Base-by-base conservation (phyloP, 371 early-diverging fungal genomes). In the Mortierella sp. region DNA sequence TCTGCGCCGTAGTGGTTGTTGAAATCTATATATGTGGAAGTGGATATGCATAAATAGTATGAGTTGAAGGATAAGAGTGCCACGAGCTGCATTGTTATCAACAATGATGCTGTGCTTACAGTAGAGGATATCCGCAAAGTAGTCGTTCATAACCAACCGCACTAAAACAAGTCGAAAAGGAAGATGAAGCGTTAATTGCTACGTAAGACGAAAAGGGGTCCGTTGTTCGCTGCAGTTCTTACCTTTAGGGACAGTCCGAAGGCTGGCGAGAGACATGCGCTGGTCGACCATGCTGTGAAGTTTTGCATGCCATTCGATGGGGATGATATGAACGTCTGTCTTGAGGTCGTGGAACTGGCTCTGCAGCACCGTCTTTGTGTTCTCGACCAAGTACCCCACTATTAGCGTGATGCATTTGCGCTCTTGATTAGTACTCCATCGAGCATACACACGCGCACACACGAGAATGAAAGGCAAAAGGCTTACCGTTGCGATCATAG, bases 251-350 rank as follows among this genome's bases (percentile, higher is more conserved):
- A 89, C 89, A 3, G 90, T 90, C 40, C 75, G 73, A 26, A 90
- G 82, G 2, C 88, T 85, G 24, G 88, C 75, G 64, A 88, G 75
- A 24, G 88, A 77, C 78, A 90, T 89, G 75, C 87, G 88, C 2
- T 84, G 75, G 57, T 90, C 91, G 44, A 90, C 88, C 53, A 92
- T 71, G 59, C 75, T 76, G 71, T 94, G 94, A n/a, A 94, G 80
- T 31, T 90, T 84, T 57, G 89, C 87, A 72, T 94, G 93, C 94
- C 94, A 94, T 59, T 93, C 93, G 71, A 90, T 90, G 0, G 92
- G 91, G 50, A 91, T 89, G 88, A 90, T 92, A 67, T 90, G 90
- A 4, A 92, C 88, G 55, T 88, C 80, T n/a, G 87, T 78, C 28
- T 82, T 75, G 48, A 82, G 75, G 26, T 89, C 82, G 48, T 86